A percentile compares a stretch with the other conserved stretches of the same genome.
Evolutionary conservation across 768 basidiomycete genomes (phyloP).

Genomic region (Amanita rubescens): DNA sequence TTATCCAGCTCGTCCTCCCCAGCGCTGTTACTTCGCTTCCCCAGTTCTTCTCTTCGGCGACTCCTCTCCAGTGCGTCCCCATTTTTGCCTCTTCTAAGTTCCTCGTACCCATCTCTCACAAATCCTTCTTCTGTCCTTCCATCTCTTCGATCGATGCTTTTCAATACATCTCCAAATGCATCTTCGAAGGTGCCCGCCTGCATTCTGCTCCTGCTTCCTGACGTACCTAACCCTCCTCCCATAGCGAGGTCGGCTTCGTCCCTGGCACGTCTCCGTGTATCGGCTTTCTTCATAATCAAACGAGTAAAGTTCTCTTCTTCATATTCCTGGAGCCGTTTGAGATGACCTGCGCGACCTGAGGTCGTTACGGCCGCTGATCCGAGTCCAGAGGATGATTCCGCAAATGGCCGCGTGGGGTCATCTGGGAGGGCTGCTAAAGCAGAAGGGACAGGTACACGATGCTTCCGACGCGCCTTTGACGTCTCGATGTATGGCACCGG

Average conservation of each 20-base stretch:
- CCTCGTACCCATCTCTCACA: conserved; percentile 73
- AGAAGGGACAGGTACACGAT: conserved; percentile 51
- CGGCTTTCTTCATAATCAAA: conserved; percentile 84
- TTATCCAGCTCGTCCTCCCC: not conserved
- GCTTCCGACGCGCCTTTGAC: conserved; percentile 40
- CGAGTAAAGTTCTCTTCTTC: conserved; percentile 95
- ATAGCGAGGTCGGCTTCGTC: conserved; percentile 89
- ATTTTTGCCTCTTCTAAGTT: conserved; percentile 65
- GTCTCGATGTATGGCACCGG: conserved; percentile 73
- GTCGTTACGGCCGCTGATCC: conserved; percentile 50
- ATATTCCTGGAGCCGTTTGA: conserved; percentile 76
- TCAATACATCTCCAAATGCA: conserved; percentile 78
- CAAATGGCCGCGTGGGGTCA: conserved; percentile 62
- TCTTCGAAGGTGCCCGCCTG: conserved; percentile 70
- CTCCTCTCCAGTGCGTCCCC: conserved; percentile 53
- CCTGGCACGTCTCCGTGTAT: conserved; percentile 55
- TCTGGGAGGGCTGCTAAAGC: conserved; percentile 58
- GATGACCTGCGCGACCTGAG: conserved; percentile 68
- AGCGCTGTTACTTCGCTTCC: conserved; percentile 13
- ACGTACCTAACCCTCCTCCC: conserved; percentile 52
- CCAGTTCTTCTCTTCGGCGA: conserved; percentile 22
- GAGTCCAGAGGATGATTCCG: conserved; percentile 68
- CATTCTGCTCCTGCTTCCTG: conserved; percentile 45
- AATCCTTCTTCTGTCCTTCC: conserved; percentile 20
- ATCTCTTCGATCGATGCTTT: conserved; percentile 40